Evolutionary conservation across 495 filamentous ascomycete species (phyloP).

Genomic region (Cryomyces minteri): DNA sequence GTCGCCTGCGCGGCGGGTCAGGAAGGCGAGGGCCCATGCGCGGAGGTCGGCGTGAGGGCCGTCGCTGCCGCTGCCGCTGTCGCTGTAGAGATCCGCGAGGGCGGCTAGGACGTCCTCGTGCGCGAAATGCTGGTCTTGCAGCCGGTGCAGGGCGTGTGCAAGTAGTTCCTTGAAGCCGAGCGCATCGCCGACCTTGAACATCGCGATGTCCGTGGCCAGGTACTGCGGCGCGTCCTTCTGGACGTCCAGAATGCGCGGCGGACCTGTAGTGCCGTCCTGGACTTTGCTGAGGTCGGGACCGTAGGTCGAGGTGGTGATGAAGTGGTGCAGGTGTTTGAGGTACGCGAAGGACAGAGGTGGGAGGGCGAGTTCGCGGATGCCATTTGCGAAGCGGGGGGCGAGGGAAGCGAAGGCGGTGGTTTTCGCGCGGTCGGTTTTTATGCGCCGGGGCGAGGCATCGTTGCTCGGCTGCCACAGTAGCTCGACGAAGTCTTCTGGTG

Average conservation of each 20-base stretch:
- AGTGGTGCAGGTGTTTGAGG: too few relatives aligned
- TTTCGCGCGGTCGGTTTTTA: too few relatives aligned
- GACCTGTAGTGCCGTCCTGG: neutral
- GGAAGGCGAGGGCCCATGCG: neutral
- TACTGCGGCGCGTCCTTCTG: neutral
- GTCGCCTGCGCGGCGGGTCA: neutral
- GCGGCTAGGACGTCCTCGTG: conserved; percentile 3
- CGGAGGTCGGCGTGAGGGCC: neutral
- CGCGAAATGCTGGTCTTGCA: conserved; percentile 1
- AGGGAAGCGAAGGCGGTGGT: too few relatives aligned
- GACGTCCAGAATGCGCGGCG: neutral
- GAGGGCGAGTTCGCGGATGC: too few relatives aligned
- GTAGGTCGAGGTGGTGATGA: too few relatives aligned
- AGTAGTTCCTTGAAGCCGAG: conserved; percentile 8
- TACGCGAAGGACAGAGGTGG: too few relatives aligned
- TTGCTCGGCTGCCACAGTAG: too few relatives aligned
- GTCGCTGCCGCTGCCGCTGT: neutral
- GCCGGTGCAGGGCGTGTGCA: neutral
- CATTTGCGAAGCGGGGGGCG: too few relatives aligned
- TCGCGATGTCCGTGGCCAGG: neutral
- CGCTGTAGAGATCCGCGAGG: conserved; percentile 6
- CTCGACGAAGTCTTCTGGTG: too few relatives aligned
- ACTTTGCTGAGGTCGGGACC: neutral
- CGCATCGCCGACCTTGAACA: neutral
- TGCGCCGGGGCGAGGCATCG: too few relatives aligned